Evolutionary conservation across 305 asterid species (phyloP).

Genomic region (Fraxinus baroniana): DNA sequence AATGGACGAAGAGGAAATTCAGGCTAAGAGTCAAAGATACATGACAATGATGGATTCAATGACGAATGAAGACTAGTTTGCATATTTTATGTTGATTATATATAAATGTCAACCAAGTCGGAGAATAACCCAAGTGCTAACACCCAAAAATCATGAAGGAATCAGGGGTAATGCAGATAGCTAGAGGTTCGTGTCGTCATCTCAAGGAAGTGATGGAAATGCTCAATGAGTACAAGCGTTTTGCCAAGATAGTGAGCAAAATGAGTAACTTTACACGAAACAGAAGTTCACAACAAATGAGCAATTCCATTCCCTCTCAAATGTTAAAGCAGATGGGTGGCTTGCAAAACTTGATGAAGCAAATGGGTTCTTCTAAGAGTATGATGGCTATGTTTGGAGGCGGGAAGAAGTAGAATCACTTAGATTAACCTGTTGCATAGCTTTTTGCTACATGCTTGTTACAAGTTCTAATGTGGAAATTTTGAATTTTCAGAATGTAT

Average conservation of each 20-base stretch:
- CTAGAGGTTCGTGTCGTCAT: slow-evolving; percentile 77
- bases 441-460: no score
- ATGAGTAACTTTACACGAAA: slow-evolving; percentile 79
- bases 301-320: slow-evolving; percentile 88
- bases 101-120: not conserved
- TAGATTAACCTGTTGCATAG: no score
- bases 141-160: slow-evolving; percentile 77
- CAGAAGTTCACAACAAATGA: slow-evolving; percentile 86
- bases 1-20: slow-evolving; percentile 89
- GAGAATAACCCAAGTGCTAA: not conserved
- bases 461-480: no score
- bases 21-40: slow-evolving; percentile 78
- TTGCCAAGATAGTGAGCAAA: slow-evolving; percentile 81
- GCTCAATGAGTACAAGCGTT: slow-evolving; percentile 90
- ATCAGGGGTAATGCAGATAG: slow-evolving; percentile 75
- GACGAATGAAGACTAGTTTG: slow-evolving; percentile 68
- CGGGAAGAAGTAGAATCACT: slow-evolving; percentile 29
- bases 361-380: slow-evolving; percentile 23
- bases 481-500: no score
- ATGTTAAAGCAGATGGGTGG: slow-evolving; percentile 98
- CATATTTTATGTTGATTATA: no score
- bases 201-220: slow-evolving; percentile 78
- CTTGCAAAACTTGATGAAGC: slow-evolving; percentile 63
- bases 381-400: slow-evolving; percentile 42
- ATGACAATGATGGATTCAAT: slow-evolving; percentile 99